These are phyloP conservation scores for thale cress (Arabidopsis thaliana) DNA, from an alignment of 345 rosid genomes.

Conservation along the genomic window DNA sequence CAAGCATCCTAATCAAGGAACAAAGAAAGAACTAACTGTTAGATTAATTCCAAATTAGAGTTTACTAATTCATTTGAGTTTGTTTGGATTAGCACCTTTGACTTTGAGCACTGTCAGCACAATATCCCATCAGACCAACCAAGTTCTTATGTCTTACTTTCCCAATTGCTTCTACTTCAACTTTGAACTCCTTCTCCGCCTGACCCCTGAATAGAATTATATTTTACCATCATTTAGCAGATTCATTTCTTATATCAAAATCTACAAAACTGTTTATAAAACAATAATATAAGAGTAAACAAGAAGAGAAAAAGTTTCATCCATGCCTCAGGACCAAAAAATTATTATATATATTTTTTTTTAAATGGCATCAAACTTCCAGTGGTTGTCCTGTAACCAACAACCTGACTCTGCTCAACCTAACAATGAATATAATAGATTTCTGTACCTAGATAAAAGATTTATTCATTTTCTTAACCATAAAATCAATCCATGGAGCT, in stretches of 20 bases:
- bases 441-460: slow-evolving; percentile 36
- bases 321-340: not conserved
- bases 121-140: slow-evolving; percentile 91
- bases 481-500: not conserved
- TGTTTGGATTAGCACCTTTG: slow-evolving; percentile 60
- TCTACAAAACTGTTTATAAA: not conserved
- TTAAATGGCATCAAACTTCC: slow-evolving; percentile 25
- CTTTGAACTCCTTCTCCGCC: slow-evolving; percentile 95
- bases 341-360: not conserved
- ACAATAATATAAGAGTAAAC: not conserved
- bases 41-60: not conserved
- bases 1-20: slow-evolving; percentile 74
- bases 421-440: slow-evolving; percentile 31
- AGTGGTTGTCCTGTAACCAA: slow-evolving; percentile 43
- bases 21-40: not conserved
- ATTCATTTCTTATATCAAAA: slow-evolving; percentile 16
- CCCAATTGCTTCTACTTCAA: slow-evolving; percentile 96
- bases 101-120: slow-evolving; percentile 83
- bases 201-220: slow-evolving; percentile 65
- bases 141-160: slow-evolving; percentile 95
- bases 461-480: slow-evolving; percentile 7
- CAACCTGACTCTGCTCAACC: slow-evolving; percentile 37
- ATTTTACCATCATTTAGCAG: not conserved
- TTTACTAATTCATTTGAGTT: not conserved
- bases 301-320: slow-evolving; percentile 14